Percentiles rank a stretch among this genome's conserved stretches.
Conservation (phyloP, 768 basidiomycete genomes). For the Calocybe gangraenosa region DNA sequence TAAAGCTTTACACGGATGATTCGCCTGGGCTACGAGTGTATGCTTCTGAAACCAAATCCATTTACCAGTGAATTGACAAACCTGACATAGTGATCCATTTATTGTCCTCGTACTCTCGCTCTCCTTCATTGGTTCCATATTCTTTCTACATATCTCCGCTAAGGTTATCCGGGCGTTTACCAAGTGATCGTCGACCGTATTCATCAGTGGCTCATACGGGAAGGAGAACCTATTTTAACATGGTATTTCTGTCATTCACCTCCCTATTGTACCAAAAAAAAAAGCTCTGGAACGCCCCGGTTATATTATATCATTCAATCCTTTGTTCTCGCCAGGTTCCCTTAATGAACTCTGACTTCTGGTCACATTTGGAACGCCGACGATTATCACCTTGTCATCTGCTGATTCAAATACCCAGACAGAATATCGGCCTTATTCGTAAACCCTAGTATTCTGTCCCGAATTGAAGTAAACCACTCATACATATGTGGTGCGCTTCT, state of each 20-base stretch:
- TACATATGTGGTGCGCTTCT: too few relatives aligned
- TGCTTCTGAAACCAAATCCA: slow-evolving; percentile 37
- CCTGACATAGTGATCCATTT: slow-evolving; percentile 97
- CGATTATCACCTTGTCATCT: too few relatives aligned
- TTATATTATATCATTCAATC: slow-evolving; percentile 30
- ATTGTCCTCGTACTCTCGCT: slow-evolving; percentile 94
- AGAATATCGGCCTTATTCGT: too few relatives aligned
- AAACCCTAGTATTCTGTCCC: too few relatives aligned
- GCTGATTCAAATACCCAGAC: too few relatives aligned
- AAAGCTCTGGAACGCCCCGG: slow-evolving; percentile 23
- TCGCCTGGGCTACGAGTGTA: slow-evolving; percentile 96
- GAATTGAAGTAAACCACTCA: too few relatives aligned
- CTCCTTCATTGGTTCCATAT: slow-evolving; percentile 96
- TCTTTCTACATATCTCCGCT: slow-evolving; percentile 97
- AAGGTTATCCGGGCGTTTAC: slow-evolving; percentile 90
- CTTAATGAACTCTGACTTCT: background rate
- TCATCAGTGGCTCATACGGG: slow-evolving; percentile 7
- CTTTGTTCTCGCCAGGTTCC: slow-evolving; percentile 5
- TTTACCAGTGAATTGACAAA: slow-evolving; percentile 3
- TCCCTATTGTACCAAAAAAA: slow-evolving; percentile 38
- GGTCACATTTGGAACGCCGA: too few relatives aligned
- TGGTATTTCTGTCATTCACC: slow-evolving; percentile 28
- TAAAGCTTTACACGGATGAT: slow-evolving; percentile 98
- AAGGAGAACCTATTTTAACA: slow-evolving; percentile 9
- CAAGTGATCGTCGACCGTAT: slow-evolving; percentile 44